Conservation (phyloP, 768 basidiomycete species). For the Paxillus rubicundulus region DNA sequence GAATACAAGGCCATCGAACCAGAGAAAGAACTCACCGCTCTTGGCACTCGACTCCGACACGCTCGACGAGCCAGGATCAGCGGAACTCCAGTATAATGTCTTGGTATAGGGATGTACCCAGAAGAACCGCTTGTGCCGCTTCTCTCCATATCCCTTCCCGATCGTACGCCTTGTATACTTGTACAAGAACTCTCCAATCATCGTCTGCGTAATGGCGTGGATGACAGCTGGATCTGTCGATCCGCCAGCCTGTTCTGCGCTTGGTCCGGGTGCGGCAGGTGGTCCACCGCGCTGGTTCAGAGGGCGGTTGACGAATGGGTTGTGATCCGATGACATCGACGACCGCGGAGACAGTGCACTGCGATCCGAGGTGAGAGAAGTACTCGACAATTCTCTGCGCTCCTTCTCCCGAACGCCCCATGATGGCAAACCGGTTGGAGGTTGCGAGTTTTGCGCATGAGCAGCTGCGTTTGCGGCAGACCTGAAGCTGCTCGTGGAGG, state of each 20-base stretch:
- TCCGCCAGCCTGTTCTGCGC: conserved; percentile 27
- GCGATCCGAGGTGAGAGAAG: conserved; percentile 68
- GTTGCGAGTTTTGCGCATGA: conserved; percentile 46
- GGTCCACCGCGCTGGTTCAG: conserved; percentile 30
- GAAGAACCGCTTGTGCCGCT: conserved; percentile 92
- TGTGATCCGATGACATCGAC: conserved; percentile 78
- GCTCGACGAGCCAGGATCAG: conserved; percentile 86
- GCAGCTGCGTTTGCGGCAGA: conserved; percentile 64
- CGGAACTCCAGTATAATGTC: conserved; percentile 95
- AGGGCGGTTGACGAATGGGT: conserved; percentile 44
- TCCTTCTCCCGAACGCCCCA: conserved; percentile 52
- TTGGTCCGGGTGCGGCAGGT: conserved; percentile 47
- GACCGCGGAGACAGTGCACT: conserved; percentile 72
- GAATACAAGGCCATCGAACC: conserved; percentile 7
- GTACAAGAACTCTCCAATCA: conserved; percentile 99
- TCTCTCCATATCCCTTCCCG: conserved; percentile 88
- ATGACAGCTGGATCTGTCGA: conserved; percentile 88
- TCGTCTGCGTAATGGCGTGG: conserved; percentile 97
- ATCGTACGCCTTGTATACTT: conserved; percentile 92
- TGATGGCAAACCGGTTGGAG: conserved; percentile 44
- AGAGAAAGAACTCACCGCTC: conserved; percentile 69
- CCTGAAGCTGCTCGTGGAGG: conserved; percentile 81
- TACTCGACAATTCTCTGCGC: conserved; percentile 59
- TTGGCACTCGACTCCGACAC: conserved; percentile 93
- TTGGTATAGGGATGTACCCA: conserved; percentile 99